A percentile compares a stretch with the other conserved stretches of the same genome.
These are phyloP conservation scores for Malbranchea zuffiana DNA, from an alignment of 2,329 filamentous ascomycete species.

Conservation along the genomic window DNA sequence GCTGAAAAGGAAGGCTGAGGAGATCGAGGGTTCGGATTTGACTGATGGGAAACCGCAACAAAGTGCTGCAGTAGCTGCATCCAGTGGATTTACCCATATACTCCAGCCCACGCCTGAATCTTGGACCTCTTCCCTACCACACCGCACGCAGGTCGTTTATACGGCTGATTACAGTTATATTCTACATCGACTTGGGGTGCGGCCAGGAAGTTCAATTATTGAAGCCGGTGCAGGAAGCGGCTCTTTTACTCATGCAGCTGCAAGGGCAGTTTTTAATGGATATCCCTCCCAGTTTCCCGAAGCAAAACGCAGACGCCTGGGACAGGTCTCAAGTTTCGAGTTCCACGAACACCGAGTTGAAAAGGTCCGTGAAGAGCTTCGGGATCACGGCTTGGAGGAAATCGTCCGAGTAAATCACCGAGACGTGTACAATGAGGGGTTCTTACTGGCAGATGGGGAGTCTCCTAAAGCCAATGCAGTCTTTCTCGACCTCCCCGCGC, in stretches of 20 bases:
- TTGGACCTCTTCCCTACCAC: constrained; percentile 42
- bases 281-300: constrained; percentile 23
- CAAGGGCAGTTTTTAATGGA: constrained; percentile 40
- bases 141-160: constrained; percentile 44
- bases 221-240: constrained; percentile 44
- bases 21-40: constrained; percentile 27
- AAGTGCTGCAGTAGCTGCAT: constrained; percentile 28
- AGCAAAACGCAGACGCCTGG: constrained; percentile 23
- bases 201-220: constrained; percentile 38
- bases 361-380: constrained; percentile 35
- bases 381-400: constrained; percentile 33
- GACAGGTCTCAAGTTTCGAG: constrained; percentile 42
- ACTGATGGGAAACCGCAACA: constrained; percentile 21
- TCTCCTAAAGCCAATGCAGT: constrained; percentile 38
- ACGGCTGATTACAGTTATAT: constrained; percentile 45
- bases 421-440: constrained; percentile 41
- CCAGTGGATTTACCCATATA: constrained; percentile 40
- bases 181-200: constrained; percentile 37
- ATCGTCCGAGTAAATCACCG: constrained; percentile 38
- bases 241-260: constrained; percentile 42
- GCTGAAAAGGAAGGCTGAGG: constrained; percentile 19
- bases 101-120: constrained; percentile 41
- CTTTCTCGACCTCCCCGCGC: constrained; percentile 42
- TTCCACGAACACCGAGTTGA: constrained; percentile 37
- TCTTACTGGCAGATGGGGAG: constrained; percentile 28